Evolutionary conservation across 2,329 filamentous ascomycete species (phyloP).

Genomic region (Graphiopsis chlorocephala): DNA sequence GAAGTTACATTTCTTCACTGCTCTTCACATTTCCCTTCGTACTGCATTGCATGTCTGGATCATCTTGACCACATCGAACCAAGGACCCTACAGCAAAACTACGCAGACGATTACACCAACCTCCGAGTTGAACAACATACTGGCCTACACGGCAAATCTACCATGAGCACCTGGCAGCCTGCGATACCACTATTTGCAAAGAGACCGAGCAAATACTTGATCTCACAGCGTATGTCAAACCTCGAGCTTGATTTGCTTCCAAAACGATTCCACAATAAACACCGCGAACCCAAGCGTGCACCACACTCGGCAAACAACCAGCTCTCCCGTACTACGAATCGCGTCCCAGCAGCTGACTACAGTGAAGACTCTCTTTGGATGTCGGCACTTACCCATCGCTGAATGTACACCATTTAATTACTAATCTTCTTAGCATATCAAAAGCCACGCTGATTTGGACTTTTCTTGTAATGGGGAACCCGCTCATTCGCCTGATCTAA

Average conservation of each 20-base stretch:
- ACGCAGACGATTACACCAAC: background rate
- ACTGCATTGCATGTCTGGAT: background rate
- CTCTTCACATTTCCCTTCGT: background rate
- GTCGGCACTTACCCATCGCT: background rate
- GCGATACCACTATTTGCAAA: background rate
- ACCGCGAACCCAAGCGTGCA: background rate
- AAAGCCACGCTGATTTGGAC: background rate
- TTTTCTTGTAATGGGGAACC: background rate
- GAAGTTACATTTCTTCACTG: constrained; percentile 2
- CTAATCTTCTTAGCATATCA: background rate
- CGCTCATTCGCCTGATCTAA: background rate
- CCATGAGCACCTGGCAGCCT: background rate
- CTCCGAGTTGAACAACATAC: background rate
- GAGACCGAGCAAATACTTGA: background rate
- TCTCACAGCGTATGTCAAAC: background rate
- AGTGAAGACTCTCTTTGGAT: background rate
- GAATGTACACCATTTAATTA: background rate
- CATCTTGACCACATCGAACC: background rate
- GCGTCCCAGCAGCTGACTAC: background rate
- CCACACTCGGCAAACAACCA: background rate
- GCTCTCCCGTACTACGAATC: background rate
- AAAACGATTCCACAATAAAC: background rate
- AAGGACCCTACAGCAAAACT: background rate
- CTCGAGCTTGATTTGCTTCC: background rate
- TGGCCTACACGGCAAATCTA: background rate